These are phyloP conservation scores for Globisporangium cederbergense DNA, from an alignment of 352 stramenopile genomes.

Conservation along the genomic window DNA sequence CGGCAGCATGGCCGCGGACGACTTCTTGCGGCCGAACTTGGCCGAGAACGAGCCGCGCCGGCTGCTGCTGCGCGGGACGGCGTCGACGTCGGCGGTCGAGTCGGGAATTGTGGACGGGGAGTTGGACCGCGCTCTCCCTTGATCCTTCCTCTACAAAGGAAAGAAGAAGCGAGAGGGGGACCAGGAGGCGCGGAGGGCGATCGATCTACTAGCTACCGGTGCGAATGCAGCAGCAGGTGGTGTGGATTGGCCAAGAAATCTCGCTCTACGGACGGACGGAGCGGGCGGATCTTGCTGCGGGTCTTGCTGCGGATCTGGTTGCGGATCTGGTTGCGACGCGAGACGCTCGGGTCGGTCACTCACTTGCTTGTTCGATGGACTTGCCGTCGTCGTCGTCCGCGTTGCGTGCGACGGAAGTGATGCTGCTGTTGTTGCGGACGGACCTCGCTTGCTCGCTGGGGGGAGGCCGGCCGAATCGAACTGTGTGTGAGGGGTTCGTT, in stretches of 20 bases:
- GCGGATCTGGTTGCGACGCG: no score
- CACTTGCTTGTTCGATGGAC: no score
- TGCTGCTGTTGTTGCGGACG: no score
- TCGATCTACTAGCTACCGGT: background rate
- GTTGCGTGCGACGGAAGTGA: background rate
- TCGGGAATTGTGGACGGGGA: conserved; percentile 7
- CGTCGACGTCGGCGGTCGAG: background rate
- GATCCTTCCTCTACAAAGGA: background rate
- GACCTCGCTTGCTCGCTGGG: background rate
- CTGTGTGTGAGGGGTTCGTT: background rate
- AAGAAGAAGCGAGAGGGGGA: background rate
- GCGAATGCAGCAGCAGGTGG: no score
- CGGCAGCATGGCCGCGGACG: conserved; percentile 23
- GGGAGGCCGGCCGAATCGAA: background rate
- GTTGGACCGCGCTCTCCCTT: background rate
- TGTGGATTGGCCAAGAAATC: no score
- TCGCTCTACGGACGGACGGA: no score
- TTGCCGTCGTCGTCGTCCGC: no score
- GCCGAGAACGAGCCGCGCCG: conserved; percentile 5
- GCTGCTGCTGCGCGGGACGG: background rate
- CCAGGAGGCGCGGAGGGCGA: background rate
- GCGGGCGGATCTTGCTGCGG: no score
- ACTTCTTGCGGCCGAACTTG: conserved; percentile 13
- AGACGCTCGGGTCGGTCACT: no score
- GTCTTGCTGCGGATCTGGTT: no score